Evolutionary conservation across 805 yeast species (phyloP), one percentile per base, ranked within the genome.

Genomic region (Helenozyma rhizophorensis): DNA sequence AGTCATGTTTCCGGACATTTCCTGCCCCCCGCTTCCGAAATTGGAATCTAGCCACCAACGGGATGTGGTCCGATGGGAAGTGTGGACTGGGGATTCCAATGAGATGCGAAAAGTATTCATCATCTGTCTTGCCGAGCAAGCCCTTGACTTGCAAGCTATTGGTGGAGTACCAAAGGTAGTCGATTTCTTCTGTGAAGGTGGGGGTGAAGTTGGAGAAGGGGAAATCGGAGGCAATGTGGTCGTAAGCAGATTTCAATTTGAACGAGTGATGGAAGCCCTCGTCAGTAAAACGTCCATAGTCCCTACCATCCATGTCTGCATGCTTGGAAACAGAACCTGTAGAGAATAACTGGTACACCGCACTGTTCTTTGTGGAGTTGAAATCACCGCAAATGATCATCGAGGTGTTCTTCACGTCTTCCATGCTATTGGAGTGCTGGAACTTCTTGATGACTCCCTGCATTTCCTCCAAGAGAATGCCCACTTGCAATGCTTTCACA

Each of bases 201-300:
- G 99, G 98, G 0, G 97, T 81, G 60, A 80, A 82, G 60, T 93
- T 93, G 6, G 99, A 90, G 58, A 90, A 90, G 27, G 96, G 95
- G 40, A 93, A 70, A 59, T 93, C 97, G 13, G 39, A 34, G 16
- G 89, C 89, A 51, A 89, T 75, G 42, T 75, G 71, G 25, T 82
- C 79, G 56, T 93, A 93, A 3, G 96, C 84, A 7, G 95, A 84
- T 56, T 79, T 85, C 58, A 93, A 67, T 46, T 83, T 74, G 62
- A 93, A 78, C 28, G 75, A 74, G 58, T 90, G 96, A 14, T 73
- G 65, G 65, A 88, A 86, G 9, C 96, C 96, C 42, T 82, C 88
- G 27, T 82, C 85, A 3, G 97, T 89, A 60, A 81, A 87, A 50
- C 75, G 76, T 39, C 98, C 99, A 54, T 90, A 93, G 51, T 84